phyloP scores from a whole-genome alignment of 179 eudicot species.

The Camellia oleifera region DNA sequence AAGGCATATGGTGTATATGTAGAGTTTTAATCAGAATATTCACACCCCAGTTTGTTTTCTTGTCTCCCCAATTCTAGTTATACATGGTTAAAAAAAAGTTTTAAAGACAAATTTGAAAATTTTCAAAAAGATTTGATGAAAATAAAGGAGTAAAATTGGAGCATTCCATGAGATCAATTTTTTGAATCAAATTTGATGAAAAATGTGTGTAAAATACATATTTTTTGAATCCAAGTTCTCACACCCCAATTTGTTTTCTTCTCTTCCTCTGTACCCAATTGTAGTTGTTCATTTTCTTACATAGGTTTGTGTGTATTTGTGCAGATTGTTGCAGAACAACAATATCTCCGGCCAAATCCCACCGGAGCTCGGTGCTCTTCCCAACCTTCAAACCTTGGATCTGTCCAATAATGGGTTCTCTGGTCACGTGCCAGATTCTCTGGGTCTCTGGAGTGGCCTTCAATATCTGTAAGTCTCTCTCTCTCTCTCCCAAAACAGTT shows the following conservation, averaged over 20 bases:
- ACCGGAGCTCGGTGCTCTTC: constrained; percentile 56
- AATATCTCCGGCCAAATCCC: constrained; percentile 86
- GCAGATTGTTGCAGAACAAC: constrained; percentile 77
- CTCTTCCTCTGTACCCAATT: not conserved
- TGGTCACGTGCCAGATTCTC: constrained; percentile 56
- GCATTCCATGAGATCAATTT: too few species aligned
- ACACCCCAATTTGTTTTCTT: too few species aligned
- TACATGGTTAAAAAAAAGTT: too few species aligned
- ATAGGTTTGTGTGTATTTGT: constrained; percentile 13
- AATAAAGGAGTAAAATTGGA: too few species aligned
- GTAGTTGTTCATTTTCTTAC: not conserved
- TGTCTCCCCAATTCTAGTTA: too few species aligned
- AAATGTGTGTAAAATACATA: too few species aligned
- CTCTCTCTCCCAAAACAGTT: not conserved
- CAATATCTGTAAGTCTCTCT: constrained; percentile 56
- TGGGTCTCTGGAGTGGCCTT: constrained; percentile 53
- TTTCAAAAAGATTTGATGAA: too few species aligned
- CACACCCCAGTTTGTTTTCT: not conserved
- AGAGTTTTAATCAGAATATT: not conserved
- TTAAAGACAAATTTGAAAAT: too few species aligned
- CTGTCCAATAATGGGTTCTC: constrained; percentile 71
- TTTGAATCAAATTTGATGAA: too few species aligned
- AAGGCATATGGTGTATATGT: not conserved
- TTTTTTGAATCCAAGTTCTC: too few species aligned
- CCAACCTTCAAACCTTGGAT: constrained; percentile 79